Conservation (phyloP, 2,329 filamentous ascomycete genomes). For the Nemania diffusa region DNA sequence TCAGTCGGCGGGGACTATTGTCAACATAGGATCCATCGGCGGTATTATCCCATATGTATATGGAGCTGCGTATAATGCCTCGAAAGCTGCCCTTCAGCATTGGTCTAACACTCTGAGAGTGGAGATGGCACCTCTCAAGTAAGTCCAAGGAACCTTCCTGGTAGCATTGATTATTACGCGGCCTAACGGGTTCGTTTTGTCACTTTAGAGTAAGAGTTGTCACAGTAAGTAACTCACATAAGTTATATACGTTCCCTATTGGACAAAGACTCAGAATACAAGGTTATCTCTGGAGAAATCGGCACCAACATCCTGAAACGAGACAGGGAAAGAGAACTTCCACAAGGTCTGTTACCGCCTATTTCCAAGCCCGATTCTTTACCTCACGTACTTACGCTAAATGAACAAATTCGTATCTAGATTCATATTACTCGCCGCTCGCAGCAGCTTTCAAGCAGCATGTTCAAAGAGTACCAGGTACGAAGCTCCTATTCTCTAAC, state of each 20-base stretch:
- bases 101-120: conserved; percentile 34
- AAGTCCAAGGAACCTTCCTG: too few species aligned
- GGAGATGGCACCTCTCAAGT: conserved; percentile 36
- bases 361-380: too few species aligned
- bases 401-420: too few species aligned
- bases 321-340: conserved; percentile 38
- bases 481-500: neutral
- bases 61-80: conserved; percentile 35
- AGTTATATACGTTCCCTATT: too few species aligned
- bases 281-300: conserved; percentile 45
- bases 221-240: too few species aligned
- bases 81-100: conserved; percentile 35
- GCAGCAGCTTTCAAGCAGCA: conserved; percentile 38
- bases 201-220: too few species aligned
- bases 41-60: conserved; percentile 38
- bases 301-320: conserved; percentile 45
- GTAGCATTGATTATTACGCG: too few species aligned
- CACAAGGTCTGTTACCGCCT: too few species aligned
- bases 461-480: conserved; percentile 39
- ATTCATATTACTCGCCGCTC: conserved; percentile 39
- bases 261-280: too few species aligned
- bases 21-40: conserved; percentile 46
- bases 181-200: too few species aligned
- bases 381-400: conserved; percentile 22
- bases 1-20: conserved; percentile 36